phyloP scores from a whole-genome alignment of 495 filamentous ascomycete genomes.

The Recurvomyces mirabilis region DNA sequence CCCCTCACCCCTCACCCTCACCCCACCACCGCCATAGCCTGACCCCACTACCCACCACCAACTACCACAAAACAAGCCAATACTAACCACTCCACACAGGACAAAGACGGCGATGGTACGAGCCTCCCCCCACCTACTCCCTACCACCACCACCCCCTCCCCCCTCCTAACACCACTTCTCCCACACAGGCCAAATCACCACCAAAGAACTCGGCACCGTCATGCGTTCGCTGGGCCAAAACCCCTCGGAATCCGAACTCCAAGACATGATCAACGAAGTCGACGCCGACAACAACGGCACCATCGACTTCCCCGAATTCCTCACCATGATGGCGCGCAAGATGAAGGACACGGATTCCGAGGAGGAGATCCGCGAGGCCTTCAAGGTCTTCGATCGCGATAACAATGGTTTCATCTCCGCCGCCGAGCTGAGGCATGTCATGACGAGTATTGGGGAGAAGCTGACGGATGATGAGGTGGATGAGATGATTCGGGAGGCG shows the following conservation, averaged over 20 bases:
- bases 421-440: constrained; percentile 93
- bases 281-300: constrained; percentile 98
- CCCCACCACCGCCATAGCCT: neutral
- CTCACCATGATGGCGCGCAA: constrained; percentile 99
- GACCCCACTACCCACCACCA: no score
- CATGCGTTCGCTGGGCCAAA: constrained; percentile 99
- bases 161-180: neutral
- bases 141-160: constrained; percentile 10
- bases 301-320: constrained; percentile 98
- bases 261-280: constrained; percentile 99
- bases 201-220: constrained; percentile 98
- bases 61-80: no score
- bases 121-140: constrained; percentile 21
- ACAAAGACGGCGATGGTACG: constrained; percentile 99
- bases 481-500: constrained; percentile 99
- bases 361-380: constrained; percentile 95
- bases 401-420: constrained; percentile 98
- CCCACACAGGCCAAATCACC: constrained; percentile 82
- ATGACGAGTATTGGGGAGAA: constrained; percentile 99
- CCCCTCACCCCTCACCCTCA: neutral
- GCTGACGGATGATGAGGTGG: constrained; percentile 97
- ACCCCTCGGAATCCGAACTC: constrained; percentile 95
- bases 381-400: constrained; percentile 98
- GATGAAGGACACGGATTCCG: constrained; percentile 99
- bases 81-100: constrained; percentile 42